Percentiles rank a stretch among this genome's conserved stretches.
Evolutionary conservation across 495 filamentous ascomycete species (phyloP).

Genomic region (Penicillium taxi): DNA sequence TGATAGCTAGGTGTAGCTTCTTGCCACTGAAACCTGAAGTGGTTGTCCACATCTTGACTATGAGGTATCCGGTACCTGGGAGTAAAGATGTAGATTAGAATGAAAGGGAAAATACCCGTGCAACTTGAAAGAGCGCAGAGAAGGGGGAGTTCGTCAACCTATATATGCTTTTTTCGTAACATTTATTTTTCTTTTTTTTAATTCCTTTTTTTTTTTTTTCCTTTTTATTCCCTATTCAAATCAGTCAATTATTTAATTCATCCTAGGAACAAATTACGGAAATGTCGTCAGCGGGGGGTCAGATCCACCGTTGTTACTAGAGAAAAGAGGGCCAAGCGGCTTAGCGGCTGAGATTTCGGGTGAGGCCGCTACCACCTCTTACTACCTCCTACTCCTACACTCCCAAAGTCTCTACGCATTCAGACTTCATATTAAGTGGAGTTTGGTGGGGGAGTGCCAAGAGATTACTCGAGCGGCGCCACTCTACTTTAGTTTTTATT

Average conservation of each 20-base stretch:
- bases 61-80: slow-evolving; percentile 3
- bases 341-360: slow-evolving; percentile 2
- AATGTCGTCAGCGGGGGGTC: slow-evolving; percentile 2
- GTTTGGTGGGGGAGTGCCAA: no score
- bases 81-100: slow-evolving; percentile 1
- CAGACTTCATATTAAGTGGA: no score
- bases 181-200: no score
- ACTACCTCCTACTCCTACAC: no score
- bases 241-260: background rate
- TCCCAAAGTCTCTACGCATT: no score
- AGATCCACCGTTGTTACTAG: background rate
- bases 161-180: no score
- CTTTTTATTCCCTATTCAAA: no score
- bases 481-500: no score
- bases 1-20: slow-evolving; percentile 30
- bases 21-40: slow-evolving; percentile 30
- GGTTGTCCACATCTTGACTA: slow-evolving; percentile 35
- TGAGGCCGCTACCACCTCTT: slow-evolving; percentile 13
- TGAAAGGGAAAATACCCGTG: slow-evolving; percentile 4
- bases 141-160: no score
- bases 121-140: slow-evolving; percentile 2
- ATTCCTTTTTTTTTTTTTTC: no score
- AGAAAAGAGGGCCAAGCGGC: slow-evolving; percentile 3
- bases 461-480: no score
- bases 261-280: background rate